Evolutionary conservation across 2,329 filamentous ascomycete species (phyloP).

Genomic region (Diaporthe sp.): DNA sequence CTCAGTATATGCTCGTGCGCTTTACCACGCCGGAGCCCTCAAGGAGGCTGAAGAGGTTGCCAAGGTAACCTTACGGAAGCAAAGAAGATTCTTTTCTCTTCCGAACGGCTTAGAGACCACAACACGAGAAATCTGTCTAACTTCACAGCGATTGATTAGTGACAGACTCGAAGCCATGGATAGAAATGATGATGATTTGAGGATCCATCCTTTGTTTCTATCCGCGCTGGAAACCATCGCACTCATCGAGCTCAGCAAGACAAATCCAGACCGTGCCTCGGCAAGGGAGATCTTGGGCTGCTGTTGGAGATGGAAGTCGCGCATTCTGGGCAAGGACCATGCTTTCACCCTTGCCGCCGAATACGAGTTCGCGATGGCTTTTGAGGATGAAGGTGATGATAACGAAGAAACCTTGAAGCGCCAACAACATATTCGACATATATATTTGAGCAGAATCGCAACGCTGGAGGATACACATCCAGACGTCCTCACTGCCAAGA

Average conservation of each 20-base stretch:
- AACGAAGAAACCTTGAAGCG: not conserved
- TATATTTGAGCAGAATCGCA: not conserved
- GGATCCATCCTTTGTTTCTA: not conserved
- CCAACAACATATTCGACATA: not conserved
- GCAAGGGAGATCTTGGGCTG: not conserved
- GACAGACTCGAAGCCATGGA: not conserved
- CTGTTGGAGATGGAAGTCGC: not conserved
- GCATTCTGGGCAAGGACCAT: not conserved
- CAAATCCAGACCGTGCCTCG: not conserved
- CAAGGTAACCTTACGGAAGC: not conserved
- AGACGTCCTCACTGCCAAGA: not conserved
- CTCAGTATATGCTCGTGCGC: not conserved
- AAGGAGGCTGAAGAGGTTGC: slow-evolving; percentile 18
- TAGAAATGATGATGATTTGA: not conserved
- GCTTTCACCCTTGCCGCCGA: not conserved
- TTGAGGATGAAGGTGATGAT: not conserved
- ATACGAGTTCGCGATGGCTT: not conserved
- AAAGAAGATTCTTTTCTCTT: not conserved
- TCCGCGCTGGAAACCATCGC: not conserved
- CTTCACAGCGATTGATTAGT: not conserved
- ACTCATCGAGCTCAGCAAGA: not conserved
- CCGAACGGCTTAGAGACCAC: not conserved
- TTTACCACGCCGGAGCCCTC: slow-evolving; percentile 5
- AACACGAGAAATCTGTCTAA: not conserved
- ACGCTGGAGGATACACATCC: not conserved